Evolutionary conservation across 75 land plant genomes (phyloP).

Genomic region (Larix kaempferi): DNA sequence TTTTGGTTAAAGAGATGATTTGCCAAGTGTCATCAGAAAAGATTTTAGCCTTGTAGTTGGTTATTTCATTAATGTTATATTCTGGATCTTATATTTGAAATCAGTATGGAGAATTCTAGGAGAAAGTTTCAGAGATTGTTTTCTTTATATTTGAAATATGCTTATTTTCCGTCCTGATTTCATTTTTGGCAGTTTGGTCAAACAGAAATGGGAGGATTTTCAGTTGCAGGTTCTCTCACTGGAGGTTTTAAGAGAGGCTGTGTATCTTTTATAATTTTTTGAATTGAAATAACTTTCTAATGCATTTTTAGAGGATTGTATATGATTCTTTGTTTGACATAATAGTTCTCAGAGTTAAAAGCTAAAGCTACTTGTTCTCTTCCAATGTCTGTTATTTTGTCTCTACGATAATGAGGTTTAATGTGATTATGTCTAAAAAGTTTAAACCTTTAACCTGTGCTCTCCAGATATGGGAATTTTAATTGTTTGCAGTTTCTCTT

Average conservation of each 20-base stretch:
- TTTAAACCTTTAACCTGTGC: constrained; percentile 33
- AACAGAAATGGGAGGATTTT: constrained; percentile 29
- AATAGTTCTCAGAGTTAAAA: not conserved
- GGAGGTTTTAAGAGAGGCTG: constrained; percentile 86
- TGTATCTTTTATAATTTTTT: constrained; percentile 73
- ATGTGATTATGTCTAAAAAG: not conserved
- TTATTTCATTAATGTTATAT: no score
- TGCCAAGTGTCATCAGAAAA: no score
- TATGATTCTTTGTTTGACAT: not conserved
- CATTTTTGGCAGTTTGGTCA: constrained; percentile 30
- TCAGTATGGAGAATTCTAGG: not conserved
- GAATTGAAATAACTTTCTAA: not conserved
- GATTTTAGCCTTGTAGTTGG: no score
- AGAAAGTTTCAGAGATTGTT: not conserved
- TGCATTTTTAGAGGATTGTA: not conserved
- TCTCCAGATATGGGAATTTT: constrained; percentile 76
- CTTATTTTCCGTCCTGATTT: constrained; percentile 5
- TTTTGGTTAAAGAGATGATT: no score
- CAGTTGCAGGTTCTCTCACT: constrained; percentile 82
- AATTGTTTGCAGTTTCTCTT: constrained; percentile 77
- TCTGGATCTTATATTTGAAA: not conserved
- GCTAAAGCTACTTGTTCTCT: not conserved
- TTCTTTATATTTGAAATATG: not conserved
- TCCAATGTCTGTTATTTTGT: not conserved
- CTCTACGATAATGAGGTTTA: not conserved